Conservation (phyloP, 2,329 filamentous ascomycete genomes). For the Alternaria sp. region DNA sequence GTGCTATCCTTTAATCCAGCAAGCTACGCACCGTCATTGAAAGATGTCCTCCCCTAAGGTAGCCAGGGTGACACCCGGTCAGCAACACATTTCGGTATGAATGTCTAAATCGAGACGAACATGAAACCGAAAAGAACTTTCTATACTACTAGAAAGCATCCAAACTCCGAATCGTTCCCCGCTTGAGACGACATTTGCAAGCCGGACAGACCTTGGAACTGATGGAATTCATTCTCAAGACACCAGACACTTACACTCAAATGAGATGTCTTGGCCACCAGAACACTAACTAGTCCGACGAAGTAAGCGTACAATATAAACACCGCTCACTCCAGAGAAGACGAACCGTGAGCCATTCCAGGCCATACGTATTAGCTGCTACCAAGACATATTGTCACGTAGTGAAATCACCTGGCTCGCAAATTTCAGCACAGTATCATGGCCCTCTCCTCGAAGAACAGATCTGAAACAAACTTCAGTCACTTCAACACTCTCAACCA, state of each 20-base stretch:
- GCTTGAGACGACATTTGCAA: not conserved
- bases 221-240: not conserved
- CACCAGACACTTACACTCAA: not conserved
- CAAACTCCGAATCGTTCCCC: fast-evolving
- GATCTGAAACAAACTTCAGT: not conserved
- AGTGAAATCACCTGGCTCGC: not conserved
- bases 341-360: not conserved
- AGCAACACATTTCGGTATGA: not conserved
- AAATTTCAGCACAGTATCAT: not conserved
- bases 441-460: not conserved
- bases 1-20: not conserved
- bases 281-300: not conserved
- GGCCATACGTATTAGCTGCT: not conserved
- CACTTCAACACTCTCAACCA: not conserved
- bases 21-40: not conserved
- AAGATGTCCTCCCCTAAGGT: not conserved
- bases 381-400: not conserved
- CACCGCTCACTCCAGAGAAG: not conserved
- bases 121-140: not conserved
- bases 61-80: not conserved
- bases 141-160: not conserved
- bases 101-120: not conserved
- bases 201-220: not conserved
- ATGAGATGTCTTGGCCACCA: not conserved
- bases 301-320: not conserved